A percentile compares a stretch with the other conserved stretches of the same genome.
Conservation (phyloP, 2,329 filamentous ascomycete species). For the Chrysosporium keratinophilum region DNA sequence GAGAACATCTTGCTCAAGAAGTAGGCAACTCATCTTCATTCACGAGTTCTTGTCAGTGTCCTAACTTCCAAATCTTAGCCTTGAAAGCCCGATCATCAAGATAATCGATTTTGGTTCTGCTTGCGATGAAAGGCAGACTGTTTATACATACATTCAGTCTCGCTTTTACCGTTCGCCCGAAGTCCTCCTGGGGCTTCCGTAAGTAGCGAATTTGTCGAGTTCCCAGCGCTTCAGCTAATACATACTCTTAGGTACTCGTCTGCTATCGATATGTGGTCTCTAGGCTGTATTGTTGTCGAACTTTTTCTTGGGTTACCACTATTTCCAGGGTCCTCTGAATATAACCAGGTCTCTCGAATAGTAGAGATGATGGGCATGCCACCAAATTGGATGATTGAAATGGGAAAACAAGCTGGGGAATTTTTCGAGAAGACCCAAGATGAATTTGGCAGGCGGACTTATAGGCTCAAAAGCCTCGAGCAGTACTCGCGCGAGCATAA, state of each 20-base stretch:
- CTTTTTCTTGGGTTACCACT: slow-evolving; percentile 87
- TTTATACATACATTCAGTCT: slow-evolving; percentile 98
- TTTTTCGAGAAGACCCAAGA: slow-evolving; percentile 92
- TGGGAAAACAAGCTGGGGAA: slow-evolving; percentile 93
- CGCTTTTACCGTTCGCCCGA: slow-evolving; percentile 96
- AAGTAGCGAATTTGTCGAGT: slow-evolving; percentile 21
- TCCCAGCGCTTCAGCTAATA: background rate
- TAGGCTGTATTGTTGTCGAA: slow-evolving; percentile 96
- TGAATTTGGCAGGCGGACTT: slow-evolving; percentile 83
- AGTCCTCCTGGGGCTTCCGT: slow-evolving; percentile 81
- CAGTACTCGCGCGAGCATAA: slow-evolving; percentile 92
- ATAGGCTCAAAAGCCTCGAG: slow-evolving; percentile 92
- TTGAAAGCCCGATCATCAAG: slow-evolving; percentile 98
- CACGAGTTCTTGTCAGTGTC: background rate
- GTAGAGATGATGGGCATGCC: slow-evolving; percentile 96
- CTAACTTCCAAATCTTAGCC: slow-evolving; percentile 34
- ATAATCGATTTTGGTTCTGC: slow-evolving; percentile 99
- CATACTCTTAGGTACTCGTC: slow-evolving; percentile 61
- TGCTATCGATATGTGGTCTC: slow-evolving; percentile 98
- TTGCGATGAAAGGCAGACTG: slow-evolving; percentile 94
- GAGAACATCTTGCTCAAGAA: slow-evolving; percentile 98
- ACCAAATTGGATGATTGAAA: slow-evolving; percentile 97
- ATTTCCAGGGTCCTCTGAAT: slow-evolving; percentile 95
- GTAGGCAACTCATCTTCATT: slow-evolving; percentile 33
- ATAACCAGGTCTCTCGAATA: slow-evolving; percentile 94